Conservation (phyloP, 176 grass and related monocot species). For the Rhynchospora breviuscula region DNA sequence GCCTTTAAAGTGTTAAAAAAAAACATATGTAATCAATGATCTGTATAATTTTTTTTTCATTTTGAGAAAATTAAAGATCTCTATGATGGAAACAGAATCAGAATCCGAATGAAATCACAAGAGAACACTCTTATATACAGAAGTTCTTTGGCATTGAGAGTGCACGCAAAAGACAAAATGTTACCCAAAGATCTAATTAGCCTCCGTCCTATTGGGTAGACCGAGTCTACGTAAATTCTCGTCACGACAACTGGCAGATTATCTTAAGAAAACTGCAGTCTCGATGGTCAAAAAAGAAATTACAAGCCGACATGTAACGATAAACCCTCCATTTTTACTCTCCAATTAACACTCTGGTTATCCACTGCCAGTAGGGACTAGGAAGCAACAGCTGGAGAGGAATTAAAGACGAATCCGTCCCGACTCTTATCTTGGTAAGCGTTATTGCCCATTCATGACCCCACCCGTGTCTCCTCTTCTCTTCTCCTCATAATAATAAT, state of each 20-base stretch:
- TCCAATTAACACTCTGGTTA: not conserved
- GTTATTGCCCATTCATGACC: not conserved
- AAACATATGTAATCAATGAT: not conserved
- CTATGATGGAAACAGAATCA: not conserved
- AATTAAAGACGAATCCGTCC: not conserved
- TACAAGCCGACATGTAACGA: not conserved
- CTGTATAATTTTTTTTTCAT: no score
- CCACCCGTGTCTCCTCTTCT: not conserved
- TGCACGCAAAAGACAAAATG: not conserved
- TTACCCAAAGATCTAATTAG: not conserved
- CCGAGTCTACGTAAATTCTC: not conserved
- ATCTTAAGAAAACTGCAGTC: conserved; percentile 4
- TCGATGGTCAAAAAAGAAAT: not conserved
- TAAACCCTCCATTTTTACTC: not conserved
- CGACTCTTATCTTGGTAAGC: not conserved
- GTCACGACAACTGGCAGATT: conserved; percentile 6
- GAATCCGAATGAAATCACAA: not conserved
- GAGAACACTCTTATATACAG: not conserved
- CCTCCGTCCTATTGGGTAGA: not conserved
- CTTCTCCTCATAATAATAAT: not conserved
- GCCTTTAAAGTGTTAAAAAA: not conserved
- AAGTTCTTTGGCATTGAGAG: not conserved
- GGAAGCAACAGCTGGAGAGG: not conserved
- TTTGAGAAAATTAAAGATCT: no score
- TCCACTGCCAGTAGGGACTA: not conserved